phyloP scores from a whole-genome alignment of 2,329 filamentous ascomycete species.

The Ophiosphaerella narmari region DNA sequence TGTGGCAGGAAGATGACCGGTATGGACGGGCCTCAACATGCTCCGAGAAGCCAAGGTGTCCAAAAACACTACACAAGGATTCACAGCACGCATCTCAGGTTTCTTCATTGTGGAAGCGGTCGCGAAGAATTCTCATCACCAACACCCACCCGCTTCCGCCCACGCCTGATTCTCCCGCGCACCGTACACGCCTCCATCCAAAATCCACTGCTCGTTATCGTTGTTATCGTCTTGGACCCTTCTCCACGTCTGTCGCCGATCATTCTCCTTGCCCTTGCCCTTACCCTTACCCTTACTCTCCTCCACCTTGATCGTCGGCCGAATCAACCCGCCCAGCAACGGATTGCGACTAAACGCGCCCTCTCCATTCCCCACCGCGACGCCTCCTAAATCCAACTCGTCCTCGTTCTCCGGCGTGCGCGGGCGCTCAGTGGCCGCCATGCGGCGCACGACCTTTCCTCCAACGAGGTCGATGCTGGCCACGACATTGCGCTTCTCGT shows the following conservation, averaged over 20 bases:
- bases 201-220: constrained; percentile 59
- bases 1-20: no score
- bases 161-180: constrained; percentile 18
- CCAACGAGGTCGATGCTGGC: constrained; percentile 82
- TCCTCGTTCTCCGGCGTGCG: constrained; percentile 56
- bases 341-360: constrained; percentile 73
- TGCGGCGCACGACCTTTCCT: constrained; percentile 74
- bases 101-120: no score
- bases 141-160: constrained; percentile 16
- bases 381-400: constrained; percentile 43
- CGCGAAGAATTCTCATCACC: no score
- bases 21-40: no score
- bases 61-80: no score
- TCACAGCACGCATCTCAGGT: no score
- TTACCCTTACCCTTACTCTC: constrained; percentile 62
- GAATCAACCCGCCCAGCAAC: constrained; percentile 66
- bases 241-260: constrained; percentile 52
- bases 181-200: constrained; percentile 57
- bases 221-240: constrained; percentile 59
- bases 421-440: constrained; percentile 65
- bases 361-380: constrained; percentile 37
- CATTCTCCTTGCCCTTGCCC: constrained; percentile 48
- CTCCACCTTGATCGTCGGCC: constrained; percentile 60
- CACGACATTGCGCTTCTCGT: constrained; percentile 84
- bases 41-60: no score